Conservation (phyloP, 2,329 filamentous ascomycete species). For the Aschersonia sp. region DNA sequence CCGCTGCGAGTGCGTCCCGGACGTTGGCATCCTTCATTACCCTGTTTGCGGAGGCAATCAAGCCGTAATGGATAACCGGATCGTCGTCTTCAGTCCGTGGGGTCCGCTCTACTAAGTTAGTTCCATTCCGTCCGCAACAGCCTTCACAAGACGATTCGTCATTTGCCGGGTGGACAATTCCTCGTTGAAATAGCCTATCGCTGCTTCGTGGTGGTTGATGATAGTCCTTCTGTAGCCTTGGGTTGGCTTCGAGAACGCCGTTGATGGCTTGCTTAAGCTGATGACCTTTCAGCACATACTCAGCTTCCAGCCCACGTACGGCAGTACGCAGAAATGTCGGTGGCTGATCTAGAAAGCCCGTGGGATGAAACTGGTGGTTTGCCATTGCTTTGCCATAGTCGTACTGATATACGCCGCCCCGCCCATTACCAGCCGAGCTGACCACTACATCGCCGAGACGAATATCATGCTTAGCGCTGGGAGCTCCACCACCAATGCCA, state of each 20-base stretch:
- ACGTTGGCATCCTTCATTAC: constrained; percentile 9
- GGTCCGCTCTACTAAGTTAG: background rate
- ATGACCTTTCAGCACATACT: too few species aligned
- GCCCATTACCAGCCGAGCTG: background rate
- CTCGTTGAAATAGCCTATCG: too few species aligned
- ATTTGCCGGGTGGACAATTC: too few species aligned
- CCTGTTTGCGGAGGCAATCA: constrained; percentile 3
- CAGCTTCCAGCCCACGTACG: too few species aligned
- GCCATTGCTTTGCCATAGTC: background rate
- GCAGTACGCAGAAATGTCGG: background rate
- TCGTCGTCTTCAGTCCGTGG: constrained; percentile 2
- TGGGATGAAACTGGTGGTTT: background rate
- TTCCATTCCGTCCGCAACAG: background rate
- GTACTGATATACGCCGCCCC: background rate
- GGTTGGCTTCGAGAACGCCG: too few species aligned
- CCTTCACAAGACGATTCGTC: background rate
- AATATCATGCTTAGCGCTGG: background rate
- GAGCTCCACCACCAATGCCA: background rate
- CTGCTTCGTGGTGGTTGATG: too few species aligned
- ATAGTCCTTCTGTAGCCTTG: too few species aligned
- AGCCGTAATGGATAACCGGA: constrained; percentile 5
- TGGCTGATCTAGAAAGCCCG: background rate
- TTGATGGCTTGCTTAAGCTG: too few species aligned
- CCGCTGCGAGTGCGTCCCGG: constrained; percentile 10
- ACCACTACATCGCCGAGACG: background rate